phyloP scores from a whole-genome alignment of 495 filamentous ascomycete genomes.

The Penicillium lividum region DNA sequence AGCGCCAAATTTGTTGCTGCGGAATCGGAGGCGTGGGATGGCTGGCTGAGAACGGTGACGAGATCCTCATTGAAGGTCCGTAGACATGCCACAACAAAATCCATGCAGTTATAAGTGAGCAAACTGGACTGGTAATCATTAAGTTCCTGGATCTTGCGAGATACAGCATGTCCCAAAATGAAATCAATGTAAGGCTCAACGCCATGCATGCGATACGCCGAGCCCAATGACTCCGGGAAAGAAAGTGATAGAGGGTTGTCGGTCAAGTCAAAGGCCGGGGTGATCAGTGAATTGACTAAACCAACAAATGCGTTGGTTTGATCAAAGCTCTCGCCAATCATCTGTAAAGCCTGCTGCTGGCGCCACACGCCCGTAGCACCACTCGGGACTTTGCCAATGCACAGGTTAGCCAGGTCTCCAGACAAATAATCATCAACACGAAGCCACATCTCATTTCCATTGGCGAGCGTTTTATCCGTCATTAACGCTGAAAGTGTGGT shows the following conservation, averaged over 20 bases:
- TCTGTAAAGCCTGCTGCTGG: constrained; percentile 52
- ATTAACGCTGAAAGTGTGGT: constrained; percentile 65
- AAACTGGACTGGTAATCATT: constrained; percentile 62
- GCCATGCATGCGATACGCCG: constrained; percentile 73
- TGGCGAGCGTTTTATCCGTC: constrained; percentile 58
- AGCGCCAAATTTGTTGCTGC: constrained; percentile 71
- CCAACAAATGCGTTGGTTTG: constrained; percentile 79
- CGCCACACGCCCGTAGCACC: constrained; percentile 37
- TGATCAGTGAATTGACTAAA: constrained; percentile 67
- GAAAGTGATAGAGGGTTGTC: constrained; percentile 66
- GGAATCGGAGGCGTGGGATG: constrained; percentile 69
- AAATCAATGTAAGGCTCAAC: constrained; percentile 94
- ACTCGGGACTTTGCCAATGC: constrained; percentile 4
- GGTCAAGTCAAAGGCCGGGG: constrained; percentile 52
- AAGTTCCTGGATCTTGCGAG: constrained; percentile 58
- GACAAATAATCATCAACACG: constrained; percentile 72
- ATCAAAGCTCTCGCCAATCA: constrained; percentile 69
- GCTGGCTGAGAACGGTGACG: constrained; percentile 74
- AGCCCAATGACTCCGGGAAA: constrained; percentile 87
- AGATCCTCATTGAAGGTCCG: constrained; percentile 89
- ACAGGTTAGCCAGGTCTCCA: constrained; percentile 14
- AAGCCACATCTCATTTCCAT: constrained; percentile 68
- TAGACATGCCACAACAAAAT: constrained; percentile 74
- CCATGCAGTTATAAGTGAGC: constrained; percentile 73
- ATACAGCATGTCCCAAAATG: constrained; percentile 71